phyloP scores from a whole-genome alignment of 116 monocot genomes.

The Trichopus zeylanicus region DNA sequence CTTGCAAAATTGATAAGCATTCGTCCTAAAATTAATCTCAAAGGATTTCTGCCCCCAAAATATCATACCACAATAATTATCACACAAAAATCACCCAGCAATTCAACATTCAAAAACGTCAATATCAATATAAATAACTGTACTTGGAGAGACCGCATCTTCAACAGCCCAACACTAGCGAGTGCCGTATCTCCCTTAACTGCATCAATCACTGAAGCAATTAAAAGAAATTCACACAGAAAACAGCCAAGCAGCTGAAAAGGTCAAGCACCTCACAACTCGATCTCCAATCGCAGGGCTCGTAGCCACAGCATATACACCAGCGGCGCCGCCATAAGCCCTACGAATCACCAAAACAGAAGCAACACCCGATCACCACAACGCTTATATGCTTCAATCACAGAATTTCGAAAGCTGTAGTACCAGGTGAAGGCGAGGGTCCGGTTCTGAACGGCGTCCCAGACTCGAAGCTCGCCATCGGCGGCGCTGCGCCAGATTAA shows the following conservation, averaged over 20 bases:
- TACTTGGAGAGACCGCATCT: slow-evolving; percentile 78
- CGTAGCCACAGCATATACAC: slow-evolving; percentile 68
- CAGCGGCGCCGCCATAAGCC: slow-evolving; percentile 76
- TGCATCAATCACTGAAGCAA: slow-evolving; percentile 16
- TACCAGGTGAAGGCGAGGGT: slow-evolving; percentile 65
- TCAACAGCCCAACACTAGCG: slow-evolving; percentile 82
- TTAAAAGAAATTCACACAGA: not conserved
- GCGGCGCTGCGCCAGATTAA: slow-evolving; percentile 30
- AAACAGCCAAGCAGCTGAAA: not conserved
- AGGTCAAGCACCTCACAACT: slow-evolving; percentile 48
- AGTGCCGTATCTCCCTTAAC: slow-evolving; percentile 89
- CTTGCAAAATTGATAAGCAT: slow-evolving; percentile 84
- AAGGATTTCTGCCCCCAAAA: slow-evolving; percentile 52
- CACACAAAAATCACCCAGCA: not conserved
- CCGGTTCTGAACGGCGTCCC: slow-evolving; percentile 65
- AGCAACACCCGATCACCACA: too few species aligned
- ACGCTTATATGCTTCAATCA: not conserved
- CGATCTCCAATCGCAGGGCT: slow-evolving; percentile 39
- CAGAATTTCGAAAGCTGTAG: slow-evolving; percentile 2
- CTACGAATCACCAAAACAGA: slow-evolving; percentile 13
- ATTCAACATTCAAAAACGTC: not conserved
- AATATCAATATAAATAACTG: not conserved
- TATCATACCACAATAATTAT: not conserved
- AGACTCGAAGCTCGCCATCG: slow-evolving; percentile 82
- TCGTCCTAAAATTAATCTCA: slow-evolving; percentile 50